Conservation (phyloP, 768 basidiomycete genomes). For the Serendipita sp. region DNA sequence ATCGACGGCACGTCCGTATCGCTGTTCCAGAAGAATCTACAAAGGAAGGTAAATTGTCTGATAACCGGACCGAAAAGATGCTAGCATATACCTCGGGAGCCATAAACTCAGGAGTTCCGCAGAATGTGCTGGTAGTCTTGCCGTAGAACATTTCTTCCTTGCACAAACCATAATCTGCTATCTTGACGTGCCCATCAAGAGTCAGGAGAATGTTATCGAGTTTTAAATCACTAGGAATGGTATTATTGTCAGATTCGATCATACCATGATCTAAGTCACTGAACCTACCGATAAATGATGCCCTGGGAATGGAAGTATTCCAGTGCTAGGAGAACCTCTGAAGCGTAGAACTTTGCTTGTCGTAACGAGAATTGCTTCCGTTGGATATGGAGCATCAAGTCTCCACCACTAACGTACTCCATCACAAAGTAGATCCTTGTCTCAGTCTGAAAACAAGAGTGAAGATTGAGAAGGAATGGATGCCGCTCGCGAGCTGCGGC, state of each 20-base stretch:
- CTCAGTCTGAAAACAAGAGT: conserved; percentile 99
- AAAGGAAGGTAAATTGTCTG: conserved; percentile 5
- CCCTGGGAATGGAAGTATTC: conserved; percentile 98
- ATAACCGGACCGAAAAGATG: neutral
- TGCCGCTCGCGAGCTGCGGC: conserved; percentile 94
- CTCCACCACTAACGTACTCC: conserved; percentile 98
- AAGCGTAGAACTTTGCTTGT: conserved; percentile 97
- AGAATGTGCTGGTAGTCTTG: conserved; percentile 94
- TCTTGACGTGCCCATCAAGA: conserved; percentile 93
- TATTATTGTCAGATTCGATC: neutral
- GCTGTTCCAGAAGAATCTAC: conserved; percentile 96
- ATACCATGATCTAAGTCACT: neutral
- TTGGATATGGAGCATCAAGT: conserved; percentile 98
- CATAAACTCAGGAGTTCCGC: conserved; percentile 99
- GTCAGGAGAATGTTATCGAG: conserved; percentile 96
- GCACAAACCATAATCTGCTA: conserved; percentile 97
- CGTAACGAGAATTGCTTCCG: conserved; percentile 96
- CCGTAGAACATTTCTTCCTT: conserved; percentile 99
- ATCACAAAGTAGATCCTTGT: conserved; percentile 99
- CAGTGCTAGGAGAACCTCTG: conserved; percentile 78
- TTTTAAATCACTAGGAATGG: conserved; percentile 65
- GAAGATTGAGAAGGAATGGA: conserved; percentile 89
- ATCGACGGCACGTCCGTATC: conserved; percentile 95
- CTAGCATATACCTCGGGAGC: conserved; percentile 72
- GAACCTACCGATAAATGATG: conserved; percentile 85